Base-by-base conservation (phyloP, 1,284 basidiomycete species). In the Ganoderma multipileum region DNA sequence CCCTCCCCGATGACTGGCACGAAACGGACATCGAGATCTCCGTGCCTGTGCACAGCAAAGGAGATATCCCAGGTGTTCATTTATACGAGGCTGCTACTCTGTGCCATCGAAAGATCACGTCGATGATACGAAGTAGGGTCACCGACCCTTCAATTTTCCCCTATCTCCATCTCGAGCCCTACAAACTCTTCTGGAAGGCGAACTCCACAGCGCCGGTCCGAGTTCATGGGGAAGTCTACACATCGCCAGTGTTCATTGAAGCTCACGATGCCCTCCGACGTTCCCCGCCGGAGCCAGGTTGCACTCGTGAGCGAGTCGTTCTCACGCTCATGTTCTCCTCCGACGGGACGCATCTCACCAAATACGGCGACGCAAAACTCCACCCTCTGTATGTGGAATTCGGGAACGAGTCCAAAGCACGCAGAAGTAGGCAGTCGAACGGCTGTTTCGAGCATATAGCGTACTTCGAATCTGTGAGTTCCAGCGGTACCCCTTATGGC, bases 371-470 rank as follows among this genome's bases (percentile, higher is more conserved):
- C 16, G 68, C 75, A 9, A 75, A 75, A 50, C 57, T 76, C 0
- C 81, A 79, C 79, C 80, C 80, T 0, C 41, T 79, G 1, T 81
- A 81, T 69, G 9, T 71, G 9, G 73, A 70, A 52, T 73, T 79
- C 44, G 79, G 76, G 0, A 80, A 79, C 54, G 72, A 76, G 59
- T 74, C 75, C 4, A 81, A 80, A 66, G 76, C 76, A 39, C 47
- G 61, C 1, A 72, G 78, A 11, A 54, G 60, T 7, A 61, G 60
- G 33, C 77, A 77, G 1, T 63, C 67, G 30, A 71, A 23, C 9
- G 23, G 23, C 3, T 50, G 47, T 12, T 50, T 50, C 11, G 47
- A 50, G 23, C 47, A 50, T 23, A 50, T 50, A 3, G 47, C 47
- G 11, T 50, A 50, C 9, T 50, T 50, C n/a, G 23, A 50, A 50